Evolutionary conservation across 192 early-diverging fungal genomes (phyloP), one percentile per base, ranked within the genome.

Genomic region (Mortierella claussenii): DNA sequence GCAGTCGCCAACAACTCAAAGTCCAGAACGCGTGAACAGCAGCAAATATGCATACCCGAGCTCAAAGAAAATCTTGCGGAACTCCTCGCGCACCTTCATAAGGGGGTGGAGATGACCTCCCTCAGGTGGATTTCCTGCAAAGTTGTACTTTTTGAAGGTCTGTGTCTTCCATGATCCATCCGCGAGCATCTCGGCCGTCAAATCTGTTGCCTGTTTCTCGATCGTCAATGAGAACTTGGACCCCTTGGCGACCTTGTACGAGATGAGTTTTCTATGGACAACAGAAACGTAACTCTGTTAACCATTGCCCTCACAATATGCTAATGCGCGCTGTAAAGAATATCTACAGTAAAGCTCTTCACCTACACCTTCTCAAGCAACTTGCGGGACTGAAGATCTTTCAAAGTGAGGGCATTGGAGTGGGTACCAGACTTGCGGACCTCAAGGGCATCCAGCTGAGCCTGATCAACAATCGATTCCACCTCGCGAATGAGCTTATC

Each of bases 121-220:
- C 43, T 71, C 68, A 20, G 95, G 94, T 44, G 84, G 84, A 63
- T 94, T 78, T 73, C 98, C 97, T 69, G 94, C 90, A 89, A 99
- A 98, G 87, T 99, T 99, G 88, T 98, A 99, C 80, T 94, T 93
- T 83, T 99, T 99, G 87, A 99, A 98, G 51, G 88, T 84, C n/a
- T 89, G 89, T 15, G 67, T 88, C 84, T 98, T 96, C 98, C 98
- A 99, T 59, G 90, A 91, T 32, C 96, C 97, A 68, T 90, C 91
- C 68, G 66, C 55, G 56, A 78, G 82, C 95, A 99, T 96, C 53
- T 97, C 96, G 20, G 83, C 82, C 7, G 98, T 97, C 67, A 99
- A 83, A 74, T 99, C 98, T 0, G 96, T 98, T 45, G 90, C 93
- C 81, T 96, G 93, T 83, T 97, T 94, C 62, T 86, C 88, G 32